Percentiles rank a stretch among this genome's conserved stretches.
These are phyloP conservation scores for Raddia guianensis DNA, from an alignment of 176 grass and related monocot species.

Conservation along the genomic window DNA sequence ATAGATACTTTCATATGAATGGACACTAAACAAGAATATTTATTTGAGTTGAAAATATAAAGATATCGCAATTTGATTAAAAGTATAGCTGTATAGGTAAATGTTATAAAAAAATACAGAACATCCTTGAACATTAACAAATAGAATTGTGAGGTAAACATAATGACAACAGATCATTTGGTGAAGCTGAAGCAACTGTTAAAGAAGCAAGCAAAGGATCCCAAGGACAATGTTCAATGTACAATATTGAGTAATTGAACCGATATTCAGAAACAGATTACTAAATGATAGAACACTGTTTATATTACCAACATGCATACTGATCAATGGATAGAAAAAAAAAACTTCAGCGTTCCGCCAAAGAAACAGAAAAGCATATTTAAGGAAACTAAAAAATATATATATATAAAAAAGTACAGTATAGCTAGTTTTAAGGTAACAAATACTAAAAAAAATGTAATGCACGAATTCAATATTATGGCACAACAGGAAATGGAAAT, in stretches of 20 bases:
- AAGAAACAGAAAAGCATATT: conserved; percentile 9
- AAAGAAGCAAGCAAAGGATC: conserved; percentile 6
- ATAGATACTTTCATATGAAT: conserved; percentile 32
- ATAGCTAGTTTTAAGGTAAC: conserved; percentile 7
- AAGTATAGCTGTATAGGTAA: not conserved
- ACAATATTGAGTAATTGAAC: conserved; percentile 26
- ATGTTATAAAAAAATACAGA: not conserved
- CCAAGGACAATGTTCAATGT: conserved; percentile 24
- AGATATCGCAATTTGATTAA: no score
- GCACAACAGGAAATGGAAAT: conserved; percentile 3
- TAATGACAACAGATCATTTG: not conserved
- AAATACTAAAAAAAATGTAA: conserved; percentile 3
- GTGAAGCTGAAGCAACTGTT: conserved; percentile 20
- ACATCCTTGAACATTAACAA: not conserved
- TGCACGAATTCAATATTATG: conserved; percentile 2
- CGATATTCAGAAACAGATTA: conserved; percentile 9
- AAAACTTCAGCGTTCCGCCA: not conserved
- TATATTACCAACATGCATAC: conserved; percentile 12
- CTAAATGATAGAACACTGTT: conserved; percentile 18
- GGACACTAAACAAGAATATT: conserved; percentile 21
- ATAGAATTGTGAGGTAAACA: not conserved
- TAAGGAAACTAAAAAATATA: not conserved
- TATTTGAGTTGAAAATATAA: conserved; percentile 40
- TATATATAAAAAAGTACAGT: conserved; percentile 27
- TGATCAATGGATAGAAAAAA: conserved; percentile 7